Base-by-base conservation (phyloP, 768 basidiomycete genomes). In the Amanita muscaria region DNA sequence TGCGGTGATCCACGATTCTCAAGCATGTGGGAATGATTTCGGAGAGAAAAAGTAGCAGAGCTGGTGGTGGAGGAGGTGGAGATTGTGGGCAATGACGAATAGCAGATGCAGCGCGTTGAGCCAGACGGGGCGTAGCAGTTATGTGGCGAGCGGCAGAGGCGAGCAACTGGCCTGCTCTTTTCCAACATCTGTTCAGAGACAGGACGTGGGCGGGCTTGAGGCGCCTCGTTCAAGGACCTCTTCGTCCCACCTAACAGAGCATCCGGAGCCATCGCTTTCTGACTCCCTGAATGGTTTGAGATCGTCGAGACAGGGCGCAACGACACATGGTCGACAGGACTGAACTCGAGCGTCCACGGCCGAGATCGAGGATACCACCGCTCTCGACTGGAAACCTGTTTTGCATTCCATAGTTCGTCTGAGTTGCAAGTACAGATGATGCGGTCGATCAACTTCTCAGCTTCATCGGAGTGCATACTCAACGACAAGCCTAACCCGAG, bases 51-150 rank as follows among this genome's bases (percentile, higher is more conserved):
- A n/a, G n/a, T n/a, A n/a, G n/a, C n/a, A n/a, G n/a, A n/a, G n/a
- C n/a, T n/a, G n/a, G n/a, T n/a, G n/a, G n/a, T n/a, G n/a, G n/a
- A n/a, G n/a, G n/a, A n/a, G n/a, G n/a, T n/a, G n/a, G n/a, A n/a
- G n/a, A n/a, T n/a, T n/a, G n/a, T n/a, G n/a, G n/a, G n/a, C n/a
- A n/a, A n/a, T n/a, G n/a, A n/a, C n/a, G 83, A 53, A 91, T 83
- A 49, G 75, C 65, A 27, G 84, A 87, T 40, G 81, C 87, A 11
- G 83, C 77, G 40, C 88, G 85, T 51, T 76, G 78, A 53, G 78
- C 78, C 43, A 79, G 59, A 49, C 72, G 74, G 18, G 66, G 65
- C 48, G 70, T 64, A 44, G 64, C 60, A 46, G 67, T 56, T 54
- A 68, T 64, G 51, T 74, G 64, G 53, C 80, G 82, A 54, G 73